Evolutionary conservation across 306 rosid genomes (phyloP).

Genomic region (Abrus pulchellus): DNA sequence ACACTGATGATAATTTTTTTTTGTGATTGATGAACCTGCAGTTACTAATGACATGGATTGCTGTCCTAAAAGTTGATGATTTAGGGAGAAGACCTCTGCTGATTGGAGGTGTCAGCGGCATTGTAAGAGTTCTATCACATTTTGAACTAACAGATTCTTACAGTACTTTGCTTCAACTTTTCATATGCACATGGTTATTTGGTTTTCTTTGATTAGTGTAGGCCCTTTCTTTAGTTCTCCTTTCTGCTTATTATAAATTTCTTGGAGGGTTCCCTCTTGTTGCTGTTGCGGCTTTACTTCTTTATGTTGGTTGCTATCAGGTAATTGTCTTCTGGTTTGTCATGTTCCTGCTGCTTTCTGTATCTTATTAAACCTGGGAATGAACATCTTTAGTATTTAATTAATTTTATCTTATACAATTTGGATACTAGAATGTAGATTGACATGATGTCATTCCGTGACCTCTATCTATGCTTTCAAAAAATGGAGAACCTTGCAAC

Average conservation of each 20-base stretch:
- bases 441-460: slow-evolving; percentile 26
- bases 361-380: slow-evolving; percentile 24
- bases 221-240: slow-evolving; percentile 84
- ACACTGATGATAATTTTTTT: slow-evolving; percentile 34
- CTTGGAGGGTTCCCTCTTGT: slow-evolving; percentile 85
- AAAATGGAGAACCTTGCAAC: slow-evolving; percentile 30
- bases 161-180: slow-evolving; percentile 33
- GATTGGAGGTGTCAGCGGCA: slow-evolving; percentile 92
- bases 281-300: slow-evolving; percentile 93
- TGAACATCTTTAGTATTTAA: slow-evolving; percentile 15
- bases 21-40: slow-evolving; percentile 55
- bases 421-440: background rate
- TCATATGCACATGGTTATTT: slow-evolving; percentile 42
- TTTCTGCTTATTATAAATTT: slow-evolving; percentile 87
- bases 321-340: slow-evolving; percentile 53
- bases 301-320: slow-evolving; percentile 98
- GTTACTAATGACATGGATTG: slow-evolving; percentile 90
- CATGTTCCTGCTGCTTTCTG: slow-evolving; percentile 29
- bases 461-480: background rate
- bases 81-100: slow-evolving; percentile 93
- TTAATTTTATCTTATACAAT: background rate
- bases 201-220: slow-evolving; percentile 49
- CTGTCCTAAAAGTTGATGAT: slow-evolving; percentile 93
- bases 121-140: slow-evolving; percentile 65
- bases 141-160: slow-evolving; percentile 37